Evolutionary conservation across 2,329 filamentous ascomycete species (phyloP), one percentile per base, ranked within the genome.

Genomic region (Cyphellophora europaea): DNA sequence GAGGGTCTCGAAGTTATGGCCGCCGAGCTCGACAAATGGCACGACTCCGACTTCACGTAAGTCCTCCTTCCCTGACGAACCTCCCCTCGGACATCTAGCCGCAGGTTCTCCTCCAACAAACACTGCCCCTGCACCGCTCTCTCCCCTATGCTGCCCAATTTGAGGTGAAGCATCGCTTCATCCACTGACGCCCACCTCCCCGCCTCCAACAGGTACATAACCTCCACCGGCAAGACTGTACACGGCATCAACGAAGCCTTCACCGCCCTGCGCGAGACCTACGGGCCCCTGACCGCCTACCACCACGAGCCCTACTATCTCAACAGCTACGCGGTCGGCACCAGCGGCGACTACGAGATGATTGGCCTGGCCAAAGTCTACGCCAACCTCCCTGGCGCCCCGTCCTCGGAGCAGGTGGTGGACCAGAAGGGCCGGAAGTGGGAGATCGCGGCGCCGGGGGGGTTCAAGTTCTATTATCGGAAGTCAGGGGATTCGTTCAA

Each of bases 21-120:
- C 13, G 19, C 32, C 10, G 18, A 34, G 11, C 21, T 25, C 13
- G 23, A 34, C 13, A 27, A 34, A 14, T 25, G 21, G 21, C 21
- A 25, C n/a, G n/a, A n/a, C n/a, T n/a, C 5, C 27, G n/a, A 30
- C 27, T 8, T 32, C 30, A 17, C 18, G 30, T 32, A 6, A 19
- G 15, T 12, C 12, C n/a, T 14, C 27, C 33, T 27, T 38, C 34
- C 27, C 31, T 17, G 32, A 25, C 14, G n/a, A 30, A 28, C 32
- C 27, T 21, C 38, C 35, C 15, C 11, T 41, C 21, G 21, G 21
- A n/a, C 8, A 25, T 8, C 21, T 8, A 25, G 21, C 21, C 8
- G 8, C n/a, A n/a, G 8, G 21, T 25, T 25, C 21, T 25, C 8
- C 21, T 25, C 21, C n/a, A 25, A n/a, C n/a, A n/a, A n/a, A n/a